Evolutionary conservation across 2,329 filamentous ascomycete genomes (phyloP), one percentile per base, ranked within the genome.

Genomic region (Claviceps maximensis): DNA sequence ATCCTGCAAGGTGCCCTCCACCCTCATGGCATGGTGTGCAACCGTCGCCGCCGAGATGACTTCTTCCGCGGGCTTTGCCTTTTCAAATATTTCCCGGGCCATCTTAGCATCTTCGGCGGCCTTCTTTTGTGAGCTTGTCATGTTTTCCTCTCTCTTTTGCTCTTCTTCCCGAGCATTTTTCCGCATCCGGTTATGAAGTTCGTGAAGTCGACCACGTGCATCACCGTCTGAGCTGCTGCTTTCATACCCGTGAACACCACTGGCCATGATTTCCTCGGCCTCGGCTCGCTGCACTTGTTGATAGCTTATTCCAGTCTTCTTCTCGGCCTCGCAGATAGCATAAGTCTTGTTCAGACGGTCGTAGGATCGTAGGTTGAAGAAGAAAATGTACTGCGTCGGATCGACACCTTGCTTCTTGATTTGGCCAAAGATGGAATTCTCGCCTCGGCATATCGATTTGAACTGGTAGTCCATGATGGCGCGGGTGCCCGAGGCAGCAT

Each of bases 401-500:
- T 96, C 83, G 1, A 93, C 79, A 1, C 87, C 89, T 57, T 86
- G 75, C 7, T 79, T 80, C 46, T 68, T 69, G 54, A 96, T 82
- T 63, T 86, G 84, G 41, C 80, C 89, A 60, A 86, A 93, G 51
- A 98, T 97, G 4, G 89, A 95, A 64, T 97, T 76, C 58, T 94
- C 85, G 6, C 93, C 93, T 46, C 93, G 84, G 63, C 86, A 88
- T 58, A 98, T 95, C 0, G 89, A 95, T 69, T 94, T 95, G 75
- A 93, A 98, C 65, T 97, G 93, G 63, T 95, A 97, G 65, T 97
- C 90, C 89, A 98, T 97, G 62, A 97, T 98, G 12, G 90, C 91
- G 49, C 89, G 73, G 0, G 91, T 97, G 10, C 91, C 91, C 1
- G 81, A 80, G 0, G 91, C 91, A 21, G 86, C 89, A 60, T 87